Evolutionary conservation across 2,329 filamentous ascomycete genomes (phyloP).

Genomic region (Herpotrichia juniperi): DNA sequence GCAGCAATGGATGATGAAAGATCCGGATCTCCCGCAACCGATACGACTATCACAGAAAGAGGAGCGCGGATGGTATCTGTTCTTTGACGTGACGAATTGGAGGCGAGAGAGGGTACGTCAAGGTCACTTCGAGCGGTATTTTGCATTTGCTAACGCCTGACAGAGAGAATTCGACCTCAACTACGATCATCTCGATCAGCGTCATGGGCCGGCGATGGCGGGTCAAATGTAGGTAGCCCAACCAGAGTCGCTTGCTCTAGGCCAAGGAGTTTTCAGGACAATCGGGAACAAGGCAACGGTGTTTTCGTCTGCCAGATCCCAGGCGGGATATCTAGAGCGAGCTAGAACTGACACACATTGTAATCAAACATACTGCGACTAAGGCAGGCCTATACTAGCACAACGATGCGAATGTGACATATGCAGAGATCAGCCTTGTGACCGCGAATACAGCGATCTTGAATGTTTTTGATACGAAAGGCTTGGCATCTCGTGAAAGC

Average conservation of each 20-base stretch:
- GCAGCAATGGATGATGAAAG: constrained; percentile 62
- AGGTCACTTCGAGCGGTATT: neutral
- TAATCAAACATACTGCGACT: constrained; percentile 2
- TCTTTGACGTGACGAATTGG: constrained; percentile 62
- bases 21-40: constrained; percentile 51
- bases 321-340: neutral
- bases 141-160: constrained; percentile 20
- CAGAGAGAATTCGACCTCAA: constrained; percentile 59
- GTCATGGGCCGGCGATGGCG: constrained; percentile 44
- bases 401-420: neutral
- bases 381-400: neutral
- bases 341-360: neutral
- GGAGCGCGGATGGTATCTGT: constrained; percentile 60
- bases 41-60: constrained; percentile 53
- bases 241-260: constrained; percentile 1
- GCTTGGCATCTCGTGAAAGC: too few relatives aligned
- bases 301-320: neutral
- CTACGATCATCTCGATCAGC: constrained; percentile 58
- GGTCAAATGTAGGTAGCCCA: constrained; percentile 26
- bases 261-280: neutral
- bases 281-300: neutral
- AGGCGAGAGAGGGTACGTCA: constrained; percentile 54
- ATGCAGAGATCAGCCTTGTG: neutral
- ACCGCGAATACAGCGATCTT: too few relatives aligned
- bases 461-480: too few relatives aligned